These are phyloP conservation scores for Diplodia corticola DNA, from an alignment of 2,329 filamentous ascomycete genomes.

Conservation along the genomic window DNA sequence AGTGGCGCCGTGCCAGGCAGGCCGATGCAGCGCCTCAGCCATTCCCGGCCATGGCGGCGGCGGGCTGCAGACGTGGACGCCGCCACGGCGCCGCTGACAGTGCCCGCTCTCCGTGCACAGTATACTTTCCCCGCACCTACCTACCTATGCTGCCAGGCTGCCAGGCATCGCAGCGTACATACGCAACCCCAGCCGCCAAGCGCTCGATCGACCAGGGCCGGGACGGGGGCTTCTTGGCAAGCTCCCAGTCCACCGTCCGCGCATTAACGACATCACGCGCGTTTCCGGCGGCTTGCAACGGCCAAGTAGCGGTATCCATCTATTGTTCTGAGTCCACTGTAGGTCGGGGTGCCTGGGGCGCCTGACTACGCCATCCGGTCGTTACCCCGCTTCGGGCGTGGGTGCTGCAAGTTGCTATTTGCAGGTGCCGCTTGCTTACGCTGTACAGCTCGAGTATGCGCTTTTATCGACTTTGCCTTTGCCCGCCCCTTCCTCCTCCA, in stretches of 20 bases:
- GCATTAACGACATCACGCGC: constrained; percentile 5
- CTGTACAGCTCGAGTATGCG: constrained; percentile 1
- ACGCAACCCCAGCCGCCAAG: background rate
- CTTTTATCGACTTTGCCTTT: background rate
- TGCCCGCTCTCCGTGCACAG: no score
- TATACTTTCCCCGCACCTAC: background rate
- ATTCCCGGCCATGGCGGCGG: background rate
- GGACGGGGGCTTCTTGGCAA: background rate
- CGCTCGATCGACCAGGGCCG: background rate
- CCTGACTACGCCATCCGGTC: constrained; percentile 8
- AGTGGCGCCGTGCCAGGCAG: background rate
- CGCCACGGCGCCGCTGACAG: background rate
- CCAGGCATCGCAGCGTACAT: no score
- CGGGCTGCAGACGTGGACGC: background rate
- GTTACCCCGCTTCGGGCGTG: constrained; percentile 9
- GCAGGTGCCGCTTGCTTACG: constrained; percentile 3
- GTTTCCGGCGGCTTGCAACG: background rate
- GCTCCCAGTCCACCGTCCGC: background rate
- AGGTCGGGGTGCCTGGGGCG: constrained; percentile 6
- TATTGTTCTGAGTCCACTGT: constrained; percentile 9
- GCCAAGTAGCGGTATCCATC: constrained; percentile 17
- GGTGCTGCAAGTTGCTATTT: background rate
- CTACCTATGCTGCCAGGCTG: no score
- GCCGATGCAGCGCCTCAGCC: background rate
- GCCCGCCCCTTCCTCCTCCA: background rate